phyloP scores from a whole-genome alignment of 768 basidiomycete species.

The Hericium alpestre region DNA sequence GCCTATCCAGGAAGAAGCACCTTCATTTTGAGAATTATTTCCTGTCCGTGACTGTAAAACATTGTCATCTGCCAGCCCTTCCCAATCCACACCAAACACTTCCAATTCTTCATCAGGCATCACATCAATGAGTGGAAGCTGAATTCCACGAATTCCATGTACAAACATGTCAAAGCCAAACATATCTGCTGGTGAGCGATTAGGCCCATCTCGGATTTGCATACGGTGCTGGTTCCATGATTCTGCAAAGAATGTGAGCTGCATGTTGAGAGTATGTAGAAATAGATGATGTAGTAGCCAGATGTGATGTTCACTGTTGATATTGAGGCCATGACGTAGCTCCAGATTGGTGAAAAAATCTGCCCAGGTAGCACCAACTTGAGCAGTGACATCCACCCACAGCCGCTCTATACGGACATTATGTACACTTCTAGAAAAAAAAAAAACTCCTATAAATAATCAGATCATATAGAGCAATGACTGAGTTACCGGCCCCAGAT shows the following conservation, averaged over 20 bases:
- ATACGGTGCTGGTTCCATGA: background rate
- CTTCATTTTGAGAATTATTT: background rate
- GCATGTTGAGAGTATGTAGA: conserved; percentile 13
- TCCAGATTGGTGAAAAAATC: conserved; percentile 16
- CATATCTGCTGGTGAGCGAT: conserved; percentile 15
- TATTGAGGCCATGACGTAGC: conserved; percentile 14
- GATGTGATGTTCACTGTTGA: conserved; percentile 13
- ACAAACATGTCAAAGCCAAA: conserved; percentile 15
- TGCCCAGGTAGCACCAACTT: conserved; percentile 15
- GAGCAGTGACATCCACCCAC: conserved; percentile 19
- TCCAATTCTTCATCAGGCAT: conserved; percentile 2
- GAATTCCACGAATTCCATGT: conserved; percentile 2
- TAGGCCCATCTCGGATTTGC: conserved; percentile 7
- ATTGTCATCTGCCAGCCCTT: conserved; percentile 3
- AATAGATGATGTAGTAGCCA: conserved; percentile 22
- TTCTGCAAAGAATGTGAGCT: background rate
- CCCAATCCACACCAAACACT: conserved; percentile 10
- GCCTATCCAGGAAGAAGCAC: conserved; percentile 1
- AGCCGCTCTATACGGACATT: conserved; percentile 19
- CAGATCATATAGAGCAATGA: background rate
- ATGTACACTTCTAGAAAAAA: conserved; percentile 13
- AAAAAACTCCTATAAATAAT: background rate
- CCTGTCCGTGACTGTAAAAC: background rate
- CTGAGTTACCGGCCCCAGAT: conserved; percentile 16
- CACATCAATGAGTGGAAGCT: background rate